Percentiles rank a stretch among this genome's conserved stretches.
Evolutionary conservation across 805 yeast species (phyloP).

Genomic region (Yarrowia bubula): DNA sequence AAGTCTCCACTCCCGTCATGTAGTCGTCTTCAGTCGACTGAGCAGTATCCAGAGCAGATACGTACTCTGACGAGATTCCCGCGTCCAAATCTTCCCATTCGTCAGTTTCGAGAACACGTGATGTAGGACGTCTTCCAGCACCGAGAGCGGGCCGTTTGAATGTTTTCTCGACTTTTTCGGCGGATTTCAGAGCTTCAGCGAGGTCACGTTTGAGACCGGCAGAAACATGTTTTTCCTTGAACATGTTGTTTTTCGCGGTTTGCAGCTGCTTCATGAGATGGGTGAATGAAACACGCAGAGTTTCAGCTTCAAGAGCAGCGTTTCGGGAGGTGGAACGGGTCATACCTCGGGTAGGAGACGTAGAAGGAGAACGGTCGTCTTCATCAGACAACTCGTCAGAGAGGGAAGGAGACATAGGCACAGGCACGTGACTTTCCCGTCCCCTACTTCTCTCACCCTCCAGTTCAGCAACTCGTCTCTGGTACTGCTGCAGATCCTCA

Average conservation of each 20-base stretch:
- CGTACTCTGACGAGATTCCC: conserved; percentile 31
- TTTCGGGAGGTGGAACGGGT: conserved; percentile 25
- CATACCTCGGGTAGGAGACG: neutral
- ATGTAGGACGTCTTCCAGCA: neutral
- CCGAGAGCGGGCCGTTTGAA: neutral
- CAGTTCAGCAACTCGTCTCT: conserved; percentile 27
- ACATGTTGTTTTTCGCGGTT: conserved; percentile 53
- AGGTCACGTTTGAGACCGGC: conserved; percentile 39
- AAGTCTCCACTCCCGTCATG: conserved; percentile 29
- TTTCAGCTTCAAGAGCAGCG: conserved; percentile 57
- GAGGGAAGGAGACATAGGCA: neutral
- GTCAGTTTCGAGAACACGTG: conserved; percentile 6
- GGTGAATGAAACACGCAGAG: conserved; percentile 59
- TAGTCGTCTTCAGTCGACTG: conserved; percentile 29
- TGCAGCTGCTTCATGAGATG: conserved; percentile 64
- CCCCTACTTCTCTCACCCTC: neutral
- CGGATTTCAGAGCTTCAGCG: conserved; percentile 30
- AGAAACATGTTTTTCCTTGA: conserved; percentile 48
- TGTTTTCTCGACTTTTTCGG: conserved; percentile 28
- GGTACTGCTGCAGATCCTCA: conserved; percentile 35
- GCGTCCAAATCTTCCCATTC: conserved; percentile 20
- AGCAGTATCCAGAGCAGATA: conserved; percentile 27
- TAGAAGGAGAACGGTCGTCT: neutral
- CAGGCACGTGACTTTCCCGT: neutral
- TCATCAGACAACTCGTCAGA: neutral